A percentile compares a stretch with the other conserved stretches of the same genome.
These are phyloP conservation scores for Allantophomopsis cytisporea DNA, from an alignment of 2,329 filamentous ascomycete species.

Conservation along the genomic window DNA sequence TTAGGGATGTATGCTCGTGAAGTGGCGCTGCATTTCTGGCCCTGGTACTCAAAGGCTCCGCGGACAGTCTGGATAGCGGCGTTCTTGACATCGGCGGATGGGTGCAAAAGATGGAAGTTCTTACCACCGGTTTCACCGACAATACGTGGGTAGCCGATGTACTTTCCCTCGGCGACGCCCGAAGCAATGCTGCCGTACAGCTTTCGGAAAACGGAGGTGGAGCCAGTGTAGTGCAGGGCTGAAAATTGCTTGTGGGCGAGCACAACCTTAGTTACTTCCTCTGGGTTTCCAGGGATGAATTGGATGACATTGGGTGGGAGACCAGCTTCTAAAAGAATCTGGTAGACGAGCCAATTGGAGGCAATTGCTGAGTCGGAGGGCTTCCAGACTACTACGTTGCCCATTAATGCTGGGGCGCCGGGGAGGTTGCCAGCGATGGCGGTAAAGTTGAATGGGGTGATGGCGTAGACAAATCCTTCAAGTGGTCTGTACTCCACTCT, in stretches of 20 bases:
- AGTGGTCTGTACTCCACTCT: conserved; percentile 75
- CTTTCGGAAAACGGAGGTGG: conserved; percentile 76
- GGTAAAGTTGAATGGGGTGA: conserved; percentile 91
- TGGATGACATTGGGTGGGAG: conserved; percentile 80
- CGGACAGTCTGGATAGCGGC: conserved; percentile 70
- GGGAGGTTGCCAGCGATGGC: conserved; percentile 80
- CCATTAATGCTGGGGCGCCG: conserved; percentile 69
- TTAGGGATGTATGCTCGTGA: conserved; percentile 65
- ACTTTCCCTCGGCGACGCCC: conserved; percentile 67
- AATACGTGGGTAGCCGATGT: conserved; percentile 71
- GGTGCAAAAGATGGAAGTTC: conserved; percentile 78
- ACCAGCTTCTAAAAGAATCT: conserved; percentile 79
- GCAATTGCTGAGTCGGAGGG: conserved; percentile 77
- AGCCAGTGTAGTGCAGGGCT: conserved; percentile 83
- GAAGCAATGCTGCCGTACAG: conserved; percentile 79
- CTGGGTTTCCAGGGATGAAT: conserved; percentile 78
- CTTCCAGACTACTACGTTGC: conserved; percentile 92
- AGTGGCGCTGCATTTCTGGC: conserved; percentile 79
- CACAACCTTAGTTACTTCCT: conserved; percentile 63
- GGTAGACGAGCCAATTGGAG: conserved; percentile 76
- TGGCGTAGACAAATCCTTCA: conserved; percentile 86
- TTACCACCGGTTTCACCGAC: conserved; percentile 88
- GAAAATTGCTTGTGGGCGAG: conserved; percentile 68
- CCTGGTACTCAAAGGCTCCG: conserved; percentile 78
- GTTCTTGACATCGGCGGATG: conserved; percentile 61